A percentile compares a stretch with the other conserved stretches of the same genome.
phyloP scores from a whole-genome alignment of 2,329 filamentous ascomycete genomes.

The Lojkania enalia region DNA sequence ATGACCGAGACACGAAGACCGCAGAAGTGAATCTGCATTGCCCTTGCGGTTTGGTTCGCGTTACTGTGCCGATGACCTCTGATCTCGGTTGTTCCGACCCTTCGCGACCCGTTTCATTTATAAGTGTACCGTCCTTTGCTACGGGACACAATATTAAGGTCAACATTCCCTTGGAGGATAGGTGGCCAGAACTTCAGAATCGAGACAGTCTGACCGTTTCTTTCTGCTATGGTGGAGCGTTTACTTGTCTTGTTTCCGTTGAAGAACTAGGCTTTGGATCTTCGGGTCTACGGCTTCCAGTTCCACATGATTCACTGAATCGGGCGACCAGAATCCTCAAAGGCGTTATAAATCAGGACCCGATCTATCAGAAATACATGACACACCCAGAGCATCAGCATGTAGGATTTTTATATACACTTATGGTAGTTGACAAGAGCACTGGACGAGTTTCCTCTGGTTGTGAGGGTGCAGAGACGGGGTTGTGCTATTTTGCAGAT shows the following conservation, averaged over 20 bases:
- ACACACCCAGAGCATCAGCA: constrained; percentile 39
- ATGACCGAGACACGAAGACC: constrained; percentile 28
- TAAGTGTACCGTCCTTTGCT: constrained; percentile 50
- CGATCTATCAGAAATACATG: constrained; percentile 24
- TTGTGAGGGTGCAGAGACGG: constrained; percentile 44
- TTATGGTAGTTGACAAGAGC: constrained; percentile 46
- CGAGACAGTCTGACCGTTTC: constrained; percentile 34
- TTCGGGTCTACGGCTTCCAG: constrained; percentile 6
- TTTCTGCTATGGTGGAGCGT: constrained; percentile 52
- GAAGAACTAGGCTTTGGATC: constrained; percentile 45
- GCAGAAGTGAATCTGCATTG: constrained; percentile 47
- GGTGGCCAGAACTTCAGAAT: constrained; percentile 46
- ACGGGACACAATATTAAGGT: constrained; percentile 39
- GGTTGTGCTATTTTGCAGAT: constrained; percentile 52
- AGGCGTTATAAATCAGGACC: constrained; percentile 23
- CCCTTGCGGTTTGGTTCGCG: constrained; percentile 49
- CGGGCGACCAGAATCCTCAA: constrained; percentile 42
- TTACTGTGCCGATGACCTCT: constrained; percentile 45
- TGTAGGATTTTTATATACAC: constrained; percentile 44
- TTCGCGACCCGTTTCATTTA: constrained; percentile 45
- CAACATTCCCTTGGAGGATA: constrained; percentile 27
- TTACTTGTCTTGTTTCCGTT: constrained; percentile 47
- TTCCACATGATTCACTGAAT: constrained; percentile 39
- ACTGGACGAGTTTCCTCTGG: constrained; percentile 15
- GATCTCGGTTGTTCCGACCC: constrained; percentile 41